These are phyloP conservation scores for Calonectria pseudoreteaudii DNA, from an alignment of 2,329 filamentous ascomycete genomes.

Conservation along the genomic window DNA sequence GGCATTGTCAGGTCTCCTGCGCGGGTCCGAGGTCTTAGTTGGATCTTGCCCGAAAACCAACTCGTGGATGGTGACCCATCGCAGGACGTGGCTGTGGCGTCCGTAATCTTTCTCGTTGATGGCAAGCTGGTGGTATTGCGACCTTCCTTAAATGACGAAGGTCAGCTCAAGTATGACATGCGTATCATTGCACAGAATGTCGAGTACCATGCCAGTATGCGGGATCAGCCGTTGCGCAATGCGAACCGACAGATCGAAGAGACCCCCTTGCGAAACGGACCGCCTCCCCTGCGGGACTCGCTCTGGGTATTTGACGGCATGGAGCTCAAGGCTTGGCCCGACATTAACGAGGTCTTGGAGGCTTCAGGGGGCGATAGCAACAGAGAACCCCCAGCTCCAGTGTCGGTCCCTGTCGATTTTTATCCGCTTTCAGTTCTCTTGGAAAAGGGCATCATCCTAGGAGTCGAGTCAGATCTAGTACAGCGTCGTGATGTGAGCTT, in stretches of 20 bases:
- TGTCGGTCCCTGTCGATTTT: constrained; percentile 90
- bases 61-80: constrained; percentile 92
- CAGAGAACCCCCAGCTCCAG: constrained; percentile 78
- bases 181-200: constrained; percentile 95
- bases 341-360: constrained; percentile 85
- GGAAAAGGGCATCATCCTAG: constrained; percentile 90
- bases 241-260: constrained; percentile 44
- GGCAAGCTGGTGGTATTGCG: constrained; percentile 94
- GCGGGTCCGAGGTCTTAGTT: constrained; percentile 91
- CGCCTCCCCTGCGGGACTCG: constrained; percentile 78
- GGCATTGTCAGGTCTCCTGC: constrained; percentile 95
- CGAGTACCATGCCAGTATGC: constrained; percentile 93
- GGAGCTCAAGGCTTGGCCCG: constrained; percentile 88
- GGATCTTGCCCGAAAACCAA: constrained; percentile 93
- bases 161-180: constrained; percentile 97
- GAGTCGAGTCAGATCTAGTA: constrained; percentile 92
- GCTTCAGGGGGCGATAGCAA: constrained; percentile 74
- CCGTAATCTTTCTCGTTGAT: constrained; percentile 95
- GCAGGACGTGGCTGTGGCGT: constrained; percentile 92
- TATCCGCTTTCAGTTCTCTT: constrained; percentile 90
- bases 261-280: constrained; percentile 38
- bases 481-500: constrained; percentile 93
- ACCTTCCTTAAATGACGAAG: constrained; percentile 83
- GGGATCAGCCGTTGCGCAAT: constrained; percentile 75
- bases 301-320: constrained; percentile 94